Conservation (phyloP, 108 stramenopile species). For the Schizochytrium sp. region DNA sequence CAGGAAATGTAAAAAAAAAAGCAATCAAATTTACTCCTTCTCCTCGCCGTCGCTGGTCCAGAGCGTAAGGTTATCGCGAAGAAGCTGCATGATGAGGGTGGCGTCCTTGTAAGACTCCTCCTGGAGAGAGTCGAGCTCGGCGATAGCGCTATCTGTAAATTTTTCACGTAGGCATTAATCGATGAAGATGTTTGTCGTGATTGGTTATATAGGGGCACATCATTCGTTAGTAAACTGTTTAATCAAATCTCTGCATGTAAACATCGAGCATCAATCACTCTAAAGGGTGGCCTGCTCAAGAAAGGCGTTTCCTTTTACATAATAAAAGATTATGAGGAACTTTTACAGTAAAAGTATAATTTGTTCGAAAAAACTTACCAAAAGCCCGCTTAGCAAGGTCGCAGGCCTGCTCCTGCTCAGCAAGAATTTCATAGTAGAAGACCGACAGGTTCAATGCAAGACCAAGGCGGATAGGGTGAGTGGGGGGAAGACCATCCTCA, state of each 20-base stretch:
- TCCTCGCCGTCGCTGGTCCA: constrained; percentile 91
- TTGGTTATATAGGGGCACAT: no score
- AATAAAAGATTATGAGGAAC: no score
- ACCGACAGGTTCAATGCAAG: constrained; percentile 99
- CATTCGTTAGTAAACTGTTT: no score
- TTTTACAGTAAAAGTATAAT: no score
- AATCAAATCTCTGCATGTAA: no score
- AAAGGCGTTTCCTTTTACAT: no score
- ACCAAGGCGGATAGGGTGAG: constrained; percentile 99
- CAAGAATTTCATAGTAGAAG: constrained; percentile 99
- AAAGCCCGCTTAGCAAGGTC: constrained; percentile 99
- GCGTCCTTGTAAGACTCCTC: constrained; percentile 99
- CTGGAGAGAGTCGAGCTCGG: constrained; percentile 98
- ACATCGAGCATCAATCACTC: no score
- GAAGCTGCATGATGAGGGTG: constrained; percentile 99
- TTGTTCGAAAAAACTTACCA: background rate
- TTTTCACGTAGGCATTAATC: no score
- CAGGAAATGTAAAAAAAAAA: constrained; percentile 10
- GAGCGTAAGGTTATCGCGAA: constrained; percentile 99
- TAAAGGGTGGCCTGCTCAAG: no score
- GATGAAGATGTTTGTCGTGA: no score
- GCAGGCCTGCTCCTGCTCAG: constrained; percentile 92
- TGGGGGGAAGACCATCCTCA: constrained; percentile 92
- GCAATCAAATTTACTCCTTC: constrained; percentile 55
- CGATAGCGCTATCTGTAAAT: constrained; percentile 93